A percentile compares a stretch with the other conserved stretches of the same genome.
Evolutionary conservation across 129 eudicot genomes (phyloP).

Genomic region (Lactuca sativa): DNA sequence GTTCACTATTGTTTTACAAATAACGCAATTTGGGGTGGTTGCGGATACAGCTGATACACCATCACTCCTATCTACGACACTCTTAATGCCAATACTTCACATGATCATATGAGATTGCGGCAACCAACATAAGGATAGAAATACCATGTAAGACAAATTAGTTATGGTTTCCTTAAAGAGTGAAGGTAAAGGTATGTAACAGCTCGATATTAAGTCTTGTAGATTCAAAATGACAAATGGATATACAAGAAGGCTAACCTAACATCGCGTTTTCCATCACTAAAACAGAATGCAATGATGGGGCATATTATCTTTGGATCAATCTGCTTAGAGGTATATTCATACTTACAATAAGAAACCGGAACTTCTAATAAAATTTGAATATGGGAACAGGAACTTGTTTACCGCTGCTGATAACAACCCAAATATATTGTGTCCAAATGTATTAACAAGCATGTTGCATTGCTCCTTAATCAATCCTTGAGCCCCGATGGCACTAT

Average conservation of each 20-base stretch:
- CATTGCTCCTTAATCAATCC: conserved; percentile 61
- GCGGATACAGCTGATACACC: conserved; percentile 33
- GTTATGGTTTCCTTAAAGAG: not conserved
- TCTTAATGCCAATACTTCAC: conserved; percentile 63
- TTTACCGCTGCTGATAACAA: conserved; percentile 44
- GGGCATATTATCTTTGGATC: conserved; percentile 63
- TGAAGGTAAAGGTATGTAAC: no score
- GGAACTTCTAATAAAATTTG: not conserved
- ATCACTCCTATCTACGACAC: conserved; percentile 38
- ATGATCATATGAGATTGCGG: not conserved
- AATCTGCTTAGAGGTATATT: conserved; percentile 34
- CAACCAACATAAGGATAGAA: not conserved
- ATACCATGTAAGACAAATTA: not conserved
- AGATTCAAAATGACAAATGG: no score
- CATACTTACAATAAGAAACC: not conserved
- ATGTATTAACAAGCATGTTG: conserved; percentile 45
- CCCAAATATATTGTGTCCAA: conserved; percentile 54
- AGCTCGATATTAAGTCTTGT: not conserved
- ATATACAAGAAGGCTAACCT: not conserved
- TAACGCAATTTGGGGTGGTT: conserved; percentile 41
- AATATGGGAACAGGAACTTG: not conserved
- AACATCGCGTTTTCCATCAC: not conserved
- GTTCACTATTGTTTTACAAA: conserved; percentile 62
- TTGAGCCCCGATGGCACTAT: conserved; percentile 66
- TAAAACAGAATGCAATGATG: conserved; percentile 32